phyloP scores from a whole-genome alignment of 2,329 filamentous ascomycete genomes.

The Colletotrichum gigasporum region DNA sequence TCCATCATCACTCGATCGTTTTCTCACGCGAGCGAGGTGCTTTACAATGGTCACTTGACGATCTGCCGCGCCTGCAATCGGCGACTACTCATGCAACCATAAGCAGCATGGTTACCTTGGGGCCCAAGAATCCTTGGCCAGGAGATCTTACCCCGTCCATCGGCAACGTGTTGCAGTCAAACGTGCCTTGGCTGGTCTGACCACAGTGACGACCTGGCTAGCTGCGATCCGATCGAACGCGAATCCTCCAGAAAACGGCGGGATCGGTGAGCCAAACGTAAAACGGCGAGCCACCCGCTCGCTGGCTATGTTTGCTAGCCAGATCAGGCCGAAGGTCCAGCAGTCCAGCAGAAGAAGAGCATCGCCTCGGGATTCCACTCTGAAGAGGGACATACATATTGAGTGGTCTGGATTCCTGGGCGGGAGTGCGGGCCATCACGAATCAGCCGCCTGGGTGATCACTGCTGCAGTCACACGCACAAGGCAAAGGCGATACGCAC shows the following conservation, averaged over 20 bases:
- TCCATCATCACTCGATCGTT: constrained; percentile 5
- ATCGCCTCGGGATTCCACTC: too few species aligned
- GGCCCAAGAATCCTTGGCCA: not conserved
- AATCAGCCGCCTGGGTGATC: not conserved
- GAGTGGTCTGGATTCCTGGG: too few species aligned
- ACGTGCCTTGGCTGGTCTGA: too few species aligned
- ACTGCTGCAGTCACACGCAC: not conserved
- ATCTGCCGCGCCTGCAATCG: constrained; percentile 17
- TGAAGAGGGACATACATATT: too few species aligned
- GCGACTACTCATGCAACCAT: constrained; percentile 5
- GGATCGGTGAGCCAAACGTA: too few species aligned
- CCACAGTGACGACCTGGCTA: too few species aligned
- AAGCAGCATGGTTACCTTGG: constrained; percentile 12
- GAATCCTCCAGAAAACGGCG: too few species aligned
- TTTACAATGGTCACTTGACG: constrained; percentile 7
- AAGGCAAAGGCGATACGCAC: not conserved
- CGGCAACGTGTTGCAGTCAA: not conserved
- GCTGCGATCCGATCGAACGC: too few species aligned
- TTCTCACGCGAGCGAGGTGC: not conserved
- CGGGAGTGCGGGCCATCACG: too few species aligned
- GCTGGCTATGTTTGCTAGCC: not conserved
- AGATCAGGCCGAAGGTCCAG: not conserved
- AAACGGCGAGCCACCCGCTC: too few species aligned
- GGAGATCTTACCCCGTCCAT: not conserved
- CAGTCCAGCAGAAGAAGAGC: too few species aligned